Evolutionary conservation across 208 protist species (phyloP).

Genomic region (Leishmania major): DNA sequence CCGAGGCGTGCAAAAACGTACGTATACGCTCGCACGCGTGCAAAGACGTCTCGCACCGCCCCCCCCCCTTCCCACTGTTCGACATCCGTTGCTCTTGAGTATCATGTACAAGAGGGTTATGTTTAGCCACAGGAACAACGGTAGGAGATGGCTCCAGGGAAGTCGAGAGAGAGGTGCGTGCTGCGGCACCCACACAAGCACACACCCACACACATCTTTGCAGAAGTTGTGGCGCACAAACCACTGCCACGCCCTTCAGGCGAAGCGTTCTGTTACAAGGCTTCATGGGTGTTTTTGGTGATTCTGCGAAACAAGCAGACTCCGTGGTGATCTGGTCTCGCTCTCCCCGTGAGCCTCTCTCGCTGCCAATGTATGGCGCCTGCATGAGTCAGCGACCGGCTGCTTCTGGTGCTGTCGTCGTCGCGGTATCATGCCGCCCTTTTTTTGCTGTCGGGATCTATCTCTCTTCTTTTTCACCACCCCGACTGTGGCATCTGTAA

Average conservation of each 20-base stretch:
- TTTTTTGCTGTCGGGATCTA: not conserved
- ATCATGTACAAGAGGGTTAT: constrained; percentile 6
- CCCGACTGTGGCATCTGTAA: not conserved
- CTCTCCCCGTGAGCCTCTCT: not conserved
- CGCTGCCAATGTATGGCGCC: not conserved
- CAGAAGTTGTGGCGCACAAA: no score
- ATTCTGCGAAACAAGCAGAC: no score
- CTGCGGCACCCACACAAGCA: not conserved
- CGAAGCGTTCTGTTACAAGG: not conserved
- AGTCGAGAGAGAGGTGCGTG: not conserved
- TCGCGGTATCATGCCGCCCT: not conserved
- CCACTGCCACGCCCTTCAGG: not conserved
- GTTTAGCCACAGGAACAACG: not conserved
- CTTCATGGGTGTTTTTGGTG: not conserved
- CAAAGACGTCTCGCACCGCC: not conserved
- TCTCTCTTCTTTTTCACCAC: not conserved
- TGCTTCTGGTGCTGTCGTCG: not conserved
- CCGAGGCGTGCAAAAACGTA: not conserved
- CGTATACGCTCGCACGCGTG: not conserved
- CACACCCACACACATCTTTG: not conserved
- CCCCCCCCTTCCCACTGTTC: not conserved
- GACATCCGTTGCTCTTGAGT: not conserved
- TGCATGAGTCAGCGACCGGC: not conserved
- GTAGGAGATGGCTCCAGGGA: not conserved
- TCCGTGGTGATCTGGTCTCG: not conserved